Evolutionary conservation across 495 filamentous ascomycete species (phyloP).

Genomic region (Penicillium steckii): DNA sequence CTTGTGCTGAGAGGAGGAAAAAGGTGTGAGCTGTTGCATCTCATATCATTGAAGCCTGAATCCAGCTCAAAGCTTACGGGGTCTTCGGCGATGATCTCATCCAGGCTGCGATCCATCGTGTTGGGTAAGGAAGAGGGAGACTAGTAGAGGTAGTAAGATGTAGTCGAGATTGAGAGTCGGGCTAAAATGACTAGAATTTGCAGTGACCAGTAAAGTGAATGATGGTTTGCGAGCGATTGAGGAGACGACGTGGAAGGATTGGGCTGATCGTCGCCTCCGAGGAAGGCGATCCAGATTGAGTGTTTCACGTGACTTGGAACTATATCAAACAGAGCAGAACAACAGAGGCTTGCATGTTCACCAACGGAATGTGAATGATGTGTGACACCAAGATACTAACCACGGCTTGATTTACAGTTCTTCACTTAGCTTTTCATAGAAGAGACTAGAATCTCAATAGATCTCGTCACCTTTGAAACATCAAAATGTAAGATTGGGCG

Average conservation of each 20-base stretch:
- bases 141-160: conserved; percentile 3
- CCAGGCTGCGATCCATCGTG: conserved; percentile 76
- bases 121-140: not conserved
- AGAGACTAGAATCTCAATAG: no score
- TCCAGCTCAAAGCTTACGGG: conserved; percentile 52
- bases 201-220: conserved; percentile 2
- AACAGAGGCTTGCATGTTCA: not conserved
- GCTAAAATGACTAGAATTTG: not conserved
- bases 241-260: not conserved
- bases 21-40: not conserved
- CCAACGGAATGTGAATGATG: not conserved
- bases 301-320: conserved; percentile 2
- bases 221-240: not conserved
- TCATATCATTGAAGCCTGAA: not conserved
- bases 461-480: no score
- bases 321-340: not conserved
- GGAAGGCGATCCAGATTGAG: conserved; percentile 2
- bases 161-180: no score
- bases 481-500: no score
- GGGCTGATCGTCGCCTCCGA: conserved; percentile 1
- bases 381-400: no score
- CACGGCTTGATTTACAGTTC: no score
- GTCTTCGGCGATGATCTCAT: conserved; percentile 81
- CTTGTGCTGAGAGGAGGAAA: conserved; percentile 27
- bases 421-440: no score